Evolutionary conservation across 2,329 filamentous ascomycete genomes (phyloP).

Genomic region (Chrysosporium queenslandicum): DNA sequence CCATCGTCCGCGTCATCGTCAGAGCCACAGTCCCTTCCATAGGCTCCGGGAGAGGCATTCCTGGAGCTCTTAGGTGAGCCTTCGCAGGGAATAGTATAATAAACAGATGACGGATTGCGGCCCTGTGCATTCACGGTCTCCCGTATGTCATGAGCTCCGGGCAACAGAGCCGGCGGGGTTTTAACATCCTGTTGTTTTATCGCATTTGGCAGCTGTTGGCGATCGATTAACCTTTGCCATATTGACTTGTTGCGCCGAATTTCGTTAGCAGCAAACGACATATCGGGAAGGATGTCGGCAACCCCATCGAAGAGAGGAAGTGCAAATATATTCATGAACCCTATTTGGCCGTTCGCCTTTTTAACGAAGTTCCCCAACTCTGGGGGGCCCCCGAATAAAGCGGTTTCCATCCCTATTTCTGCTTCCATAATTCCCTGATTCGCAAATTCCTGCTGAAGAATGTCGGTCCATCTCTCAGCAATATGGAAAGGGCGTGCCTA

Average conservation of each 20-base stretch:
- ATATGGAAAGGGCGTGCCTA: conserved; percentile 69
- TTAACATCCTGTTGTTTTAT: not conserved
- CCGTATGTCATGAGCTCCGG: conserved; percentile 4
- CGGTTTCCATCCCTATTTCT: conserved; percentile 77
- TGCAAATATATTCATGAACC: conserved; percentile 95
- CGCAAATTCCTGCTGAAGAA: conserved; percentile 90
- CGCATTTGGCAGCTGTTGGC: conserved; percentile 2
- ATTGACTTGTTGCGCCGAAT: conserved; percentile 64
- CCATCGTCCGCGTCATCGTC: conserved; percentile 6
- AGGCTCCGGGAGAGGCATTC: not conserved
- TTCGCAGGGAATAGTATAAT: conserved; percentile 7
- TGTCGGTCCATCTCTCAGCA: conserved; percentile 80
- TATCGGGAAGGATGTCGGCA: conserved; percentile 70
- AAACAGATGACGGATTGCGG: not conserved
- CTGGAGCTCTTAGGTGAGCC: not conserved
- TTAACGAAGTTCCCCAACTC: conserved; percentile 76
- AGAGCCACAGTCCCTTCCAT: not conserved
- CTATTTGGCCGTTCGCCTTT: conserved; percentile 76
- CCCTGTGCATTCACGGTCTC: conserved; percentile 4
- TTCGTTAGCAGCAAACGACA: conserved; percentile 75
- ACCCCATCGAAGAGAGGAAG: conserved; percentile 84
- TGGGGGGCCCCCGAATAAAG: conserved; percentile 66
- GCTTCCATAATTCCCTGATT: conserved; percentile 86
- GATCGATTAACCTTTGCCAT: conserved; percentile 43
- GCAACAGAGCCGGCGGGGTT: not conserved